Conservation (phyloP, 768 basidiomycete genomes). For the Phylloporus arenicola region DNA sequence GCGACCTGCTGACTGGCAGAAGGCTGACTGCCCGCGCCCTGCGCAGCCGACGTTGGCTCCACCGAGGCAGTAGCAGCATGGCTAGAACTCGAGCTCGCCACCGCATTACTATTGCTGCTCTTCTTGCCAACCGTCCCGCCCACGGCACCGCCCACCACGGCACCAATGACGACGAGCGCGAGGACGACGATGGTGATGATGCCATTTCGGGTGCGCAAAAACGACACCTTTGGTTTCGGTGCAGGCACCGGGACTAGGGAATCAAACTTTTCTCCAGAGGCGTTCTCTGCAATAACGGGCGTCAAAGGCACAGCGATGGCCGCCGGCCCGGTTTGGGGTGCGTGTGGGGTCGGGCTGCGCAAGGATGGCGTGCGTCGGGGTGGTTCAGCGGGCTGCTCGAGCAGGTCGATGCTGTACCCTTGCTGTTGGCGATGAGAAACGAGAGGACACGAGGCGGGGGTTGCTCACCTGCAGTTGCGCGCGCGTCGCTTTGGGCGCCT, state of each 20-base stretch:
- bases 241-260: background rate
- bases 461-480: slow-evolving; percentile 39
- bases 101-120: slow-evolving; percentile 4
- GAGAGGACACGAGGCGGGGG: slow-evolving; percentile 12
- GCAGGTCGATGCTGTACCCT: slow-evolving; percentile 50
- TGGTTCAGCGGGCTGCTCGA: slow-evolving; percentile 19
- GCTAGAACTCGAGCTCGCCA: too few species aligned
- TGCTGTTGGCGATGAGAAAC: slow-evolving; percentile 31
- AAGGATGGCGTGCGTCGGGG: slow-evolving; percentile 20
- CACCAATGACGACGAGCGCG: slow-evolving; percentile 42
- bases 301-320: slow-evolving; percentile 11
- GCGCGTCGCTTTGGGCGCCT: slow-evolving; percentile 39
- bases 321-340: slow-evolving; percentile 11
- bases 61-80: background rate
- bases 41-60: background rate
- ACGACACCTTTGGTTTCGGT: slow-evolving; percentile 27
- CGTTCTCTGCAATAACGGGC: slow-evolving; percentile 6
- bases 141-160: slow-evolving; percentile 53
- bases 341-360: slow-evolving; percentile 12
- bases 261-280: slow-evolving; percentile 12
- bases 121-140: slow-evolving; percentile 42
- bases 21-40: background rate
- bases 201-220: slow-evolving; percentile 47
- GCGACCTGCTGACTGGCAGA: background rate
- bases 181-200: slow-evolving; percentile 35